Conservation (phyloP, 495 filamentous ascomycete species). For the Aspergillus egyptiacus region DNA sequence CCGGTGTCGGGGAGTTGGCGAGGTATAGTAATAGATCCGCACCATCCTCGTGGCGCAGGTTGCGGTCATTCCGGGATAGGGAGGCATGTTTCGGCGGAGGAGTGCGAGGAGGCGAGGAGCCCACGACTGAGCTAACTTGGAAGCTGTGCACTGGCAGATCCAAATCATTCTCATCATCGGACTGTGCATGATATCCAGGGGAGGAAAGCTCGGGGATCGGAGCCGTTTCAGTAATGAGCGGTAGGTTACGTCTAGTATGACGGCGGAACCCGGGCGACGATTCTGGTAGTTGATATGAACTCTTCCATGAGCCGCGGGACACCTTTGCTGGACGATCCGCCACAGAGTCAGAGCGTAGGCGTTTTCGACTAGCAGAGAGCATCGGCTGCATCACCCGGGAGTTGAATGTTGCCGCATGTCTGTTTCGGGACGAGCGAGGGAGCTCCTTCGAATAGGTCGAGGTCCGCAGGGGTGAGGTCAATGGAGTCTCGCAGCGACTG, state of each 20-base stretch:
- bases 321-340: constrained; percentile 50
- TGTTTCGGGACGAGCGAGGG: constrained; percentile 40
- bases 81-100: constrained; percentile 64
- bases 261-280: constrained; percentile 65
- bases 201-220: constrained; percentile 57
- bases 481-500: constrained; percentile 42
- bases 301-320: constrained; percentile 65
- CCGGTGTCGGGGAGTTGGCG: constrained; percentile 86
- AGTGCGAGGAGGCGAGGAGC: constrained; percentile 75
- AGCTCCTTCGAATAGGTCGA: constrained; percentile 42
- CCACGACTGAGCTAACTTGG: constrained; percentile 49
- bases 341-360: constrained; percentile 62
- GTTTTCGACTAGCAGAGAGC: constrained; percentile 52
- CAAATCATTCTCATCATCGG: constrained; percentile 72
- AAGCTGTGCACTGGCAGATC: constrained; percentile 74
- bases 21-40: constrained; percentile 89
- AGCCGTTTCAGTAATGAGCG: constrained; percentile 67
- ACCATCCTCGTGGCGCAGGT: constrained; percentile 63
- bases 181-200: constrained; percentile 55
- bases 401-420: constrained; percentile 45
- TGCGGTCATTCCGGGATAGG: constrained; percentile 39
- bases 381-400: constrained; percentile 42
- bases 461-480: constrained; percentile 38
- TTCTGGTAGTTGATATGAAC: constrained; percentile 63
- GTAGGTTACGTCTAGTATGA: constrained; percentile 46